Evolutionary conservation across 768 basidiomycete species (phyloP), one percentile per base, ranked within the genome.

Genomic region (Mycena latifolia): DNA sequence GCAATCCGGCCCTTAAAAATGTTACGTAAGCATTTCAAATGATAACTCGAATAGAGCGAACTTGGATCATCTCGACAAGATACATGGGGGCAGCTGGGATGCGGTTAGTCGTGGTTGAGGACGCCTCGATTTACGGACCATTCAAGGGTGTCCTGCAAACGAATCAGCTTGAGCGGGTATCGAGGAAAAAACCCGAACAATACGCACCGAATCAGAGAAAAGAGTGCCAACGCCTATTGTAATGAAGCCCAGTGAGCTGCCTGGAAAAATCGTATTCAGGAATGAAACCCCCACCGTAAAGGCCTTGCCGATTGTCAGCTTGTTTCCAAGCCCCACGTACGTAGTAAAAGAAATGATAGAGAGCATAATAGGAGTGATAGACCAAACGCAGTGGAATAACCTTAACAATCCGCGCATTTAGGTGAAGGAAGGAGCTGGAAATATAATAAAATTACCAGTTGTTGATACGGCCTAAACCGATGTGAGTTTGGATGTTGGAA

Each of bases 341-440:
- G 82, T 83, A 71, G 87, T 83, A 83, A 97, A 96, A 1, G 92
- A 89, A 18, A 92, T 84, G 63, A 95, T 84, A 2, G 93, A 94
- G n/a, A 96, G 89, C 17, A 92, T 75, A 51, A 95, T 89, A 0
- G 95, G 95, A 0, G 92, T 92, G 14, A 84, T 81, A 1, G 82
- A 85, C 93, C 93, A 96, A 1, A 67, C 55, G 41, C 66, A 63
- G 10, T n/a, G 18, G 39, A 18, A 25, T 35, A n/a, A 55, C 6
- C 18, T 20, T 39, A 14, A 27, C 18, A 17, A n/a, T n/a, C n/a
- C n/a, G n/a, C n/a, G n/a, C n/a, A n/a, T n/a, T n/a, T n/a, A n/a
- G n/a, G n/a, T n/a, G n/a, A n/a, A n/a, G n/a, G n/a, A n/a, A n/a
- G n/a, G n/a, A n/a, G n/a, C n/a, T n/a, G n/a, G n/a, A n/a, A n/a